These are phyloP conservation scores for Yarrowia bubula DNA, from an alignment of 805 yeast genomes.

Conservation along the genomic window DNA sequence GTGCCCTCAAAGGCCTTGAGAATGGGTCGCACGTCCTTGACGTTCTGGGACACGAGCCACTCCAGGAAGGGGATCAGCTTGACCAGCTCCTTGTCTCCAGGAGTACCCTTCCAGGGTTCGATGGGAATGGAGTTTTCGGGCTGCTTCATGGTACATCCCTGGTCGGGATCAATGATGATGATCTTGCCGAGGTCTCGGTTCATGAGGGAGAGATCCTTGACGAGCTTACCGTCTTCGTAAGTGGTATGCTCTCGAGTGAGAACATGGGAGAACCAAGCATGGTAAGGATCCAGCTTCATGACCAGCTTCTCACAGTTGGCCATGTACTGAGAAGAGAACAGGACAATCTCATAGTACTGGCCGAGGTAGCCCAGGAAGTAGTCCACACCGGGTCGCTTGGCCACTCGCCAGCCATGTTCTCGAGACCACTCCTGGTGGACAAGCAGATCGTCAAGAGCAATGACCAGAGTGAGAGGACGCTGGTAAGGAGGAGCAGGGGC, in stretches of 20 bases:
- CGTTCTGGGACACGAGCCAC: conserved; percentile 82
- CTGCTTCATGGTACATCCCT: conserved; percentile 70
- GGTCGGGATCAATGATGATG: conserved; percentile 73
- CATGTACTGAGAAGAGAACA: conserved; percentile 82
- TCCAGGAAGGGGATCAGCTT: conserved; percentile 88
- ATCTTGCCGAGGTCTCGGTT: conserved; percentile 88
- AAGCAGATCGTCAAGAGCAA: conserved; percentile 84
- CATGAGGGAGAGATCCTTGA: conserved; percentile 85
- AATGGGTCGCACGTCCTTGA: conserved; percentile 87
- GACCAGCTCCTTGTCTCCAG: conserved; percentile 73
- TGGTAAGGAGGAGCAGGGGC: conserved; percentile 88
- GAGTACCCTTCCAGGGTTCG: conserved; percentile 80
- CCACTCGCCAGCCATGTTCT: conserved; percentile 95
- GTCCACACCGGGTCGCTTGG: conserved; percentile 97
- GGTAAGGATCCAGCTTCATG: conserved; percentile 88
- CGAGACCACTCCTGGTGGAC: conserved; percentile 91
- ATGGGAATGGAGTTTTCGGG: conserved; percentile 92
- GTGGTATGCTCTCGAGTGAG: conserved; percentile 88
- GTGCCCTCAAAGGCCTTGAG: conserved; percentile 69
- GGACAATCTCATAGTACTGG: conserved; percentile 92
- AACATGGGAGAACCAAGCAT: conserved; percentile 82
- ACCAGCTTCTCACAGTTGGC: conserved; percentile 82
- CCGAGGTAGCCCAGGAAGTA: conserved; percentile 92
- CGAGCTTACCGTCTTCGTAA: conserved; percentile 80
- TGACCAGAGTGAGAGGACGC: conserved; percentile 85